Conservation (phyloP, 1,139 yeast species). For the Keqinozyma sinolaborantium region DNA sequence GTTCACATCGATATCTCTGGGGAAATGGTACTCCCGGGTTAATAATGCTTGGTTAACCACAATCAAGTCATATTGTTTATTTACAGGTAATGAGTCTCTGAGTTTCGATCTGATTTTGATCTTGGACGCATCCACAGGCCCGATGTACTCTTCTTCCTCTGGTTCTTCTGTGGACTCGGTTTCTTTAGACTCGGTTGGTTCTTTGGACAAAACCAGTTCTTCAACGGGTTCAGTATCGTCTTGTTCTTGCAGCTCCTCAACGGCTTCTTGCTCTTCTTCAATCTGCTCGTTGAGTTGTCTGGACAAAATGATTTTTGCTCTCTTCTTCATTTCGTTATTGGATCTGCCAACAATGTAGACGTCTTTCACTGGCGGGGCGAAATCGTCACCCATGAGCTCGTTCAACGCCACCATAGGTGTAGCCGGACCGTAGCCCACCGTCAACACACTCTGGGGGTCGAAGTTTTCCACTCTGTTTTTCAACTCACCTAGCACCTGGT, state of each 20-base stretch:
- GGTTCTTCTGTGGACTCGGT: conserved; percentile 10
- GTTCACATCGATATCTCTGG: conserved; percentile 68
- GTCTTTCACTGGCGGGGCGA: conserved; percentile 62
- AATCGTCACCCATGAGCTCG: conserved; percentile 68
- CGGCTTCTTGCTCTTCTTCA: conserved; percentile 15
- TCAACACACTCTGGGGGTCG: conserved; percentile 65
- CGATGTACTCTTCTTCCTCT: conserved; percentile 31
- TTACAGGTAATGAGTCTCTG: conserved; percentile 45
- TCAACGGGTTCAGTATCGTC: conserved; percentile 14
- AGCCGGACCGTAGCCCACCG: conserved; percentile 89
- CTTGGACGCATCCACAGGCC: conserved; percentile 57
- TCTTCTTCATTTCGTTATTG: conserved; percentile 62
- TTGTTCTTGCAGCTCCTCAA: conserved; percentile 11
- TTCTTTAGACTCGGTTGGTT: conserved; percentile 14
- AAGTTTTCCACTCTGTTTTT: conserved; percentile 53
- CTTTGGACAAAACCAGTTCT: conserved; percentile 8
- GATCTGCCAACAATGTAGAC: conserved; percentile 69
- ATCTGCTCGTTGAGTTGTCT: conserved; percentile 59
- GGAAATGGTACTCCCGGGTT: conserved; percentile 57
- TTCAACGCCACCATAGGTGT: conserved; percentile 88
- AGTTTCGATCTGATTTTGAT: conserved; percentile 53
- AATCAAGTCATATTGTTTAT: conserved; percentile 69
- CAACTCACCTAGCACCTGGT: conserved; percentile 67
- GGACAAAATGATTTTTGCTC: conserved; percentile 74
- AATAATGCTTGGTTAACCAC: conserved; percentile 79